Base-by-base conservation (phyloP, 805 yeast species). In the Starmera caribaea region DNA sequence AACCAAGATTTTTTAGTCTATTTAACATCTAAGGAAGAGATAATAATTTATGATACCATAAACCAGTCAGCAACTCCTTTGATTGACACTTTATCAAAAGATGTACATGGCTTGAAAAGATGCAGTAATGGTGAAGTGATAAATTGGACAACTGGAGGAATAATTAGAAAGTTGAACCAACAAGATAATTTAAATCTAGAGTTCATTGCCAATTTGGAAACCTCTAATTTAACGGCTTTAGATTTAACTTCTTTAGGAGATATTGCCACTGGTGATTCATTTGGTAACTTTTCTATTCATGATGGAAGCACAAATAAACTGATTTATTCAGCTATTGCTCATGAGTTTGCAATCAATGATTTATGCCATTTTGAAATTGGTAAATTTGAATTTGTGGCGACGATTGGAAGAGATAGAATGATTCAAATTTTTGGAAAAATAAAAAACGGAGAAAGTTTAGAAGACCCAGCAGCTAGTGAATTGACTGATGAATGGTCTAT, bases 391-490 rank as follows among this genome's bases (percentile, higher is more conserved):
- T 62, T 70, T 36, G 49, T 71, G 5, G 65, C 67, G 15, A 68
- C 75, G 32, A 69, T 72, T 24, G 73, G 81, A 2, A 57, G 85
- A 33, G 86, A 79, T 51, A 51, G 86, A 38, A 79, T 78, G 65
- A 68, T 79, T 27, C 86, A 79, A 51, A 51, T 79, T 0, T 74
- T 74, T 42, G 49, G 52, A 12, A 59, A 55, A 36, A 16, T 13
- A 4, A 12, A 26, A 4, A 12, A 2, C 10, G 26, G 26, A 10
- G 13, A 14, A 14, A 17, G 39, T 8, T 28, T 35, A 1, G n/a
- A 28, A 1, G 34, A 28, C 16, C 40, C 32, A 12, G 41, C 11
- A 14, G 44, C 30, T 34, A 54, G 36, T 43, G 62, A 51, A 32
- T 51, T 41, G 14, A 33, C 41, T 8, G 17, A 24, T 30, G 36